Percentiles rank a stretch among this genome's conserved stretches.
Evolutionary conservation across 306 rosid genomes (phyloP).

Genomic region (Trifolium fragiferum): DNA sequence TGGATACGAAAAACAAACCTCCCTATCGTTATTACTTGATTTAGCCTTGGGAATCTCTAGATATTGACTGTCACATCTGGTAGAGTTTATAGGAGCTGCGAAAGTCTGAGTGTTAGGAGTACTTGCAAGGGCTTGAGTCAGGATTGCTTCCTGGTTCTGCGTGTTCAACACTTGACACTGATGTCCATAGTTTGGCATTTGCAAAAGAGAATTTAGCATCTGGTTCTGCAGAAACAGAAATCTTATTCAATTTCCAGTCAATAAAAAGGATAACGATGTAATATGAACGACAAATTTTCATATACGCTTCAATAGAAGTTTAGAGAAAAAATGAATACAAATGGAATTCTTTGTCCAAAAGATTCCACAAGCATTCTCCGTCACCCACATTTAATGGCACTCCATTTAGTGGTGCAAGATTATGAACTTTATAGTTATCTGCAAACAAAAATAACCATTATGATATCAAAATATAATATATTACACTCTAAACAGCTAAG

Average conservation of each 20-base stretch:
- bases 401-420: constrained; percentile 34
- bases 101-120: constrained; percentile 36
- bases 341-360: constrained; percentile 22
- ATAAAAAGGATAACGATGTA: constrained; percentile 35
- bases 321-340: neutral
- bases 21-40: constrained; percentile 37
- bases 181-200: constrained; percentile 41
- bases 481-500: constrained; percentile 12
- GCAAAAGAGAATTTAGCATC: constrained; percentile 45
- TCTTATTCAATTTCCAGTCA: constrained; percentile 24
- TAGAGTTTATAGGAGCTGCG: constrained; percentile 35
- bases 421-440: constrained; percentile 47
- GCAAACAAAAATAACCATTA: constrained; percentile 39
- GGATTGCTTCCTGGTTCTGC: constrained; percentile 46
- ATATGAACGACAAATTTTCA: constrained; percentile 24
- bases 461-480: constrained; percentile 21
- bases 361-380: constrained; percentile 32
- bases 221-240: constrained; percentile 29
- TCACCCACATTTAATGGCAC: constrained; percentile 54
- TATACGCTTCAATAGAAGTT: constrained; percentile 19
- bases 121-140: constrained; percentile 37
- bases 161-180: constrained; percentile 29
- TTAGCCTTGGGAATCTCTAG: constrained; percentile 38
- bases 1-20: constrained; percentile 46
- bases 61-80: constrained; percentile 22